phyloP scores from a whole-genome alignment of 176 grass and related monocot species.

The Carex scoparia region DNA sequence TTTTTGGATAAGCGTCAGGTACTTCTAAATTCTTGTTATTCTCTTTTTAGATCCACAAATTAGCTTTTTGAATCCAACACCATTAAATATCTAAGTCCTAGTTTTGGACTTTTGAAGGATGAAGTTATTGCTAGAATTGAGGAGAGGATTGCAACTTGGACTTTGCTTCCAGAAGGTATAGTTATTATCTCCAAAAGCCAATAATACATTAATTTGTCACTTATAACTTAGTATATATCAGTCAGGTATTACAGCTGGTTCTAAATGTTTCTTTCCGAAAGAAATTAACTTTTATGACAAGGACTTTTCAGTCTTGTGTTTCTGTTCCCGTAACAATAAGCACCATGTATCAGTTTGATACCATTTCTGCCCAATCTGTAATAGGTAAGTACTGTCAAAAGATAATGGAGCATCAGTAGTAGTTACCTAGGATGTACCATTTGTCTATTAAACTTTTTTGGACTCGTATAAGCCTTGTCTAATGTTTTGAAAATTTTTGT shows the following conservation, averaged over 20 bases:
- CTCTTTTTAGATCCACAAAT: background rate
- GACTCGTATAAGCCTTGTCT: background rate
- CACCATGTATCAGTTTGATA: background rate
- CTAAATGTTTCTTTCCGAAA: background rate
- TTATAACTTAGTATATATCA: background rate
- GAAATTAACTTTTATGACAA: background rate
- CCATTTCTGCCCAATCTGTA: background rate
- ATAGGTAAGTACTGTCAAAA: background rate
- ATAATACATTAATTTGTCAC: background rate
- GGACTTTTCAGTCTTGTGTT: background rate
- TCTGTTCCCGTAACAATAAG: background rate
- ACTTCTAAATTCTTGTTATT: background rate
- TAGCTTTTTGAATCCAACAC: background rate
- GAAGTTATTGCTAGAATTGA: constrained; percentile 48
- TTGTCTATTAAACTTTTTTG: background rate
- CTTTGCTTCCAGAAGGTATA: constrained; percentile 82
- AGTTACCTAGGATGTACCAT: background rate
- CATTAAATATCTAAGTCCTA: background rate
- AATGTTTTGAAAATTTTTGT: background rate
- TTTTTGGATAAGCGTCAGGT: constrained; percentile 60
- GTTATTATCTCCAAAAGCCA: background rate
- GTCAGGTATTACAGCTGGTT: background rate
- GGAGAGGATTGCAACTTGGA: constrained; percentile 65
- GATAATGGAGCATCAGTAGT: background rate
- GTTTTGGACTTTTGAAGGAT: constrained; percentile 33